These are phyloP conservation scores for Calonectria henricotiae DNA, from an alignment of 2,329 filamentous ascomycete genomes.

Conservation along the genomic window DNA sequence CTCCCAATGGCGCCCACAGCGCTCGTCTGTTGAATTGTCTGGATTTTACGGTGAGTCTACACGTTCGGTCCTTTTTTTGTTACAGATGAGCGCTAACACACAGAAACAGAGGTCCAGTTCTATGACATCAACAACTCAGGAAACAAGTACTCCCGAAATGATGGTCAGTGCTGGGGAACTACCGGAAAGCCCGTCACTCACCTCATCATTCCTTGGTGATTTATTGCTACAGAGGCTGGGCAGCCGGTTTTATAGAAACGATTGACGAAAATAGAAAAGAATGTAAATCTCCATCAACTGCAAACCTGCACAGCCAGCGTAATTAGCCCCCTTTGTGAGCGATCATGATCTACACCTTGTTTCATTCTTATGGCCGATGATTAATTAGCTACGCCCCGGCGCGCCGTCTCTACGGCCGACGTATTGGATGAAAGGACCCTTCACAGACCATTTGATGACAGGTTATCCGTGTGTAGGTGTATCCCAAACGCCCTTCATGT, in stretches of 20 bases:
- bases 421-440: not conserved
- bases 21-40: conserved; percentile 16
- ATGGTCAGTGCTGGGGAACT: conserved; percentile 31
- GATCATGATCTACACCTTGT: not conserved
- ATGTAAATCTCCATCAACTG: not conserved
- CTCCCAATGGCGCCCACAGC: conserved; percentile 11
- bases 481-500: not conserved
- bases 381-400: not conserved
- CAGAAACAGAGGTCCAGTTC: conserved; percentile 8
- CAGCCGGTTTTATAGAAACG: not conserved
- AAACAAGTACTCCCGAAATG: conserved; percentile 15
- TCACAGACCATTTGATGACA: not conserved
- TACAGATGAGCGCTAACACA: not conserved
- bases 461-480: conserved; percentile 15
- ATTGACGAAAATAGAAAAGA: conserved; percentile 18
- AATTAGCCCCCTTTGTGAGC: not conserved
- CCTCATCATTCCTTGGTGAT: conserved; percentile 26
- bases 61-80: not conserved
- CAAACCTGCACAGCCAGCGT: conserved; percentile 1
- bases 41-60: conserved; percentile 19
- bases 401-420: not conserved
- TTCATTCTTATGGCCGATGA: not conserved
- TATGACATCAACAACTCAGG: conserved; percentile 29
- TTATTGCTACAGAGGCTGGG: not conserved
- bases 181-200: conserved; percentile 24